phyloP scores from a whole-genome alignment of 768 basidiomycete species.

The Lentinula sp. region DNA sequence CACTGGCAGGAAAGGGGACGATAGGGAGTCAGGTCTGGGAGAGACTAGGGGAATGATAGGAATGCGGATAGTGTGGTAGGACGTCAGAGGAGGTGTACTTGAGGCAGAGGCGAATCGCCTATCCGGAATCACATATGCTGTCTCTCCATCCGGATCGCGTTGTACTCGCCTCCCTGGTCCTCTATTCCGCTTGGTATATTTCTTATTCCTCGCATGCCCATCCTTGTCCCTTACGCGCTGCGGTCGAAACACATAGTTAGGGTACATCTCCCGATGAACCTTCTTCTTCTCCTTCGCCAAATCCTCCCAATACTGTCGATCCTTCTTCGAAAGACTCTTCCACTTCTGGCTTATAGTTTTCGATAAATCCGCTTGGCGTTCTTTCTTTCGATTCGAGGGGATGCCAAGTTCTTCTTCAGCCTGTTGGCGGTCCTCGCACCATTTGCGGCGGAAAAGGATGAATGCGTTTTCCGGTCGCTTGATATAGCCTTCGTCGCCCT shows the following conservation, averaged over 20 bases:
- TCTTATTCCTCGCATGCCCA: slow-evolving; percentile 28
- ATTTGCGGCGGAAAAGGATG: slow-evolving; percentile 76
- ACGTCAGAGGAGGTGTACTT: slow-evolving; percentile 49
- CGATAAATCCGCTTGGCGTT: slow-evolving; percentile 72
- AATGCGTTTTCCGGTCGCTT: slow-evolving; percentile 83
- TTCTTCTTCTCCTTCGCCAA: slow-evolving; percentile 74
- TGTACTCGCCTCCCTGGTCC: slow-evolving; percentile 18
- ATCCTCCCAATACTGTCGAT: slow-evolving; percentile 69
- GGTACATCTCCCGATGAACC: slow-evolving; percentile 70
- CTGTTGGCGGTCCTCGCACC: slow-evolving; percentile 64
- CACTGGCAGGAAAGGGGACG: slow-evolving; percentile 51
- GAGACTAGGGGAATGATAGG: slow-evolving; percentile 66
- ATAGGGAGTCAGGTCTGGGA: slow-evolving; percentile 48
- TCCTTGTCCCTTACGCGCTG: slow-evolving; percentile 58
- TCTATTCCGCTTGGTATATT: slow-evolving; percentile 30
- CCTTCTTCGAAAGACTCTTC: slow-evolving; percentile 60
- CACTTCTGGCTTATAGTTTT: slow-evolving; percentile 80
- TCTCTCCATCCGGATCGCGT: slow-evolving; percentile 12
- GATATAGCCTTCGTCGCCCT: slow-evolving; percentile 79
- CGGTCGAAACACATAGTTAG: slow-evolving; percentile 74
- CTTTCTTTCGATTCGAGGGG: slow-evolving; percentile 68
- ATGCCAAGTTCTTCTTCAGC: slow-evolving; percentile 20
- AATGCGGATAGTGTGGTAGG: slow-evolving; percentile 62
- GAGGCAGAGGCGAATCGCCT: slow-evolving; percentile 53
- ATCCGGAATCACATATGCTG: slow-evolving; percentile 23